Evolutionary conservation across 768 basidiomycete genomes (phyloP).

Genomic region (Grammothele lineata): DNA sequence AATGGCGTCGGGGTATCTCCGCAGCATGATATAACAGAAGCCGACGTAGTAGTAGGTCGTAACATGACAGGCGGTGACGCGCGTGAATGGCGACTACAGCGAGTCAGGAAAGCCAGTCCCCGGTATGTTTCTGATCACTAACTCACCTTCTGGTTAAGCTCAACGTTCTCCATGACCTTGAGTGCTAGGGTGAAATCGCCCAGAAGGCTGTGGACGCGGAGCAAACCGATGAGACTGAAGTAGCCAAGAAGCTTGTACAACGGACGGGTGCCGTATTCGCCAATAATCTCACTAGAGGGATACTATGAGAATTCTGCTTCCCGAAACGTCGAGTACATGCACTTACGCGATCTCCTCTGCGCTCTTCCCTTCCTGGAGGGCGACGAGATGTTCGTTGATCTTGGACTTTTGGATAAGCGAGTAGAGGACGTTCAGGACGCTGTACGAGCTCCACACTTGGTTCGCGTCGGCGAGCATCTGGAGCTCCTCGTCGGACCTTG

Average conservation of each 20-base stretch:
- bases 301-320: too few species aligned
- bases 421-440: conserved; percentile 96
- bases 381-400: conserved; percentile 89
- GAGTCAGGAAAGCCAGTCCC: not conserved
- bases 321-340: too few species aligned
- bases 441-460: conserved; percentile 95
- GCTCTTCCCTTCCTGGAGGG: conserved; percentile 74
- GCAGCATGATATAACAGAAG: conserved; percentile 93
- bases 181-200: conserved; percentile 95
- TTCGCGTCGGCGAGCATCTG: conserved; percentile 73
- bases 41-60: conserved; percentile 94
- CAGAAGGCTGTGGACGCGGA: conserved; percentile 92
- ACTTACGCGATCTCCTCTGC: conserved; percentile 82
- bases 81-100: conserved; percentile 76
- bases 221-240: conserved; percentile 92
- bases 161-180: conserved; percentile 92
- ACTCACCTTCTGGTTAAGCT: conserved; percentile 80
- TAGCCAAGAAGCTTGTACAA: conserved; percentile 95
- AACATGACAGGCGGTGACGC: conserved; percentile 96
- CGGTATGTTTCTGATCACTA: not conserved
- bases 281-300: conserved; percentile 80
- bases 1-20: conserved; percentile 93
- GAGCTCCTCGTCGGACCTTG: conserved; percentile 88
- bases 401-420: conserved; percentile 96
- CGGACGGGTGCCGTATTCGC: conserved; percentile 87